phyloP scores from a whole-genome alignment of 2,329 filamentous ascomycete genomes.

The Penicillium sp. region DNA sequence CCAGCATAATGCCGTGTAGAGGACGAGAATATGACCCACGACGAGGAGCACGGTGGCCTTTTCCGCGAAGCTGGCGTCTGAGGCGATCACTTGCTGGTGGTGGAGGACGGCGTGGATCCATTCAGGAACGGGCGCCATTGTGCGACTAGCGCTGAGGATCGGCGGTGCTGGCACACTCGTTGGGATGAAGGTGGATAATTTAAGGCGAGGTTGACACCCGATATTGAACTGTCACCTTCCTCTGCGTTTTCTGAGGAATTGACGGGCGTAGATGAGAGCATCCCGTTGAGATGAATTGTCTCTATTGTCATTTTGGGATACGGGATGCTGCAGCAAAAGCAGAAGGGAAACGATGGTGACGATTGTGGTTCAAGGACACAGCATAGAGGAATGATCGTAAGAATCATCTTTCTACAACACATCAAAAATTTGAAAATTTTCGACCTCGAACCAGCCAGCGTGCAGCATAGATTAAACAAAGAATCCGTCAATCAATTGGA shows the following conservation, averaged over 20 bases:
- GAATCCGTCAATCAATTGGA: too few relatives aligned
- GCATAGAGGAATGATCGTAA: background rate
- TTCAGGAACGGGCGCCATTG: slow-evolving; percentile 3
- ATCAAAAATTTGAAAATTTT: too few relatives aligned
- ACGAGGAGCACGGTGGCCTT: slow-evolving; percentile 1
- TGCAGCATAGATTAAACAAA: too few relatives aligned
- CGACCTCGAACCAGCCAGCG: too few relatives aligned
- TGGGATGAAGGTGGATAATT: background rate
- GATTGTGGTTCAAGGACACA: background rate
- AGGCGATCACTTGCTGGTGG: background rate
- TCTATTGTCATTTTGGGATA: background rate
- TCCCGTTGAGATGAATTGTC: background rate
- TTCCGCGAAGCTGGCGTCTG: slow-evolving; percentile 2
- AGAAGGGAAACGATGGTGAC: background rate
- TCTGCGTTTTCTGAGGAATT: background rate
- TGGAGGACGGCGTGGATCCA: background rate
- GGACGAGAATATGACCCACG: background rate
- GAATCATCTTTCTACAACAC: background rate
- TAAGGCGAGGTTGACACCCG: background rate
- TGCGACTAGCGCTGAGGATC: background rate
- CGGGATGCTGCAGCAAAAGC: background rate
- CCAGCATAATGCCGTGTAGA: slow-evolving; percentile 5
- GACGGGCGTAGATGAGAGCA: background rate
- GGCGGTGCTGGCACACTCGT: background rate
- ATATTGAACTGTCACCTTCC: background rate